Percentiles rank a stretch among this genome's conserved stretches.
phyloP scores from a whole-genome alignment of 495 filamentous ascomycete genomes.

The Barbatosphaeria neglecta region DNA sequence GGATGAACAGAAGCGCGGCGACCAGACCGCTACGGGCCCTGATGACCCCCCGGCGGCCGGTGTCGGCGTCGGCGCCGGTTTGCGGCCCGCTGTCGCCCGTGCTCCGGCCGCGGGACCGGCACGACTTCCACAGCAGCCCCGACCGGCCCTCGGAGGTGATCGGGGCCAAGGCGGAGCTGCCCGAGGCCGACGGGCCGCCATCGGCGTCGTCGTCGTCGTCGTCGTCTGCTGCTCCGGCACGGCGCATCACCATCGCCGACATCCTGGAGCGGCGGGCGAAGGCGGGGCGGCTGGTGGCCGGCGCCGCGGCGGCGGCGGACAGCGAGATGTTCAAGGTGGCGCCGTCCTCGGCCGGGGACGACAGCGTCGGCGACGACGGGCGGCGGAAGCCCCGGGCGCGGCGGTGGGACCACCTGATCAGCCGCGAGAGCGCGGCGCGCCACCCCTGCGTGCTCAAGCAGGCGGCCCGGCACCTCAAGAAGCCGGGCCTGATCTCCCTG shows the following conservation, averaged over 20 bases:
- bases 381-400: conserved; percentile 74
- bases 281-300: conserved; percentile 52
- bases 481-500: conserved; percentile 68
- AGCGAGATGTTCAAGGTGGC: conserved; percentile 74
- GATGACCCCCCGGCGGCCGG: background rate
- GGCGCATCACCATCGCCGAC: conserved; percentile 59
- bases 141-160: background rate
- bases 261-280: conserved; percentile 59
- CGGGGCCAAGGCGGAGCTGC: background rate
- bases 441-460: conserved; percentile 60
- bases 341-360: conserved; percentile 23
- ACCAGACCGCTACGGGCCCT: background rate
- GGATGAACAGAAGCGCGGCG: background rate
- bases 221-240: no score
- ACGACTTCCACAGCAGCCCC: background rate
- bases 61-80: no score
- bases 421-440: conserved; percentile 41
- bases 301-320: conserved; percentile 64
- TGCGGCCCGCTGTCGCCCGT: no score
- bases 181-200: background rate
- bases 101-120: background rate
- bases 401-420: conserved; percentile 63
- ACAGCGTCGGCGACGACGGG: no score
- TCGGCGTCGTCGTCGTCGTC: background rate
- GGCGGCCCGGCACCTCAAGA: conserved; percentile 60